Conservation (phyloP, 768 basidiomycete species). For the Naganishia vishniacii region DNA sequence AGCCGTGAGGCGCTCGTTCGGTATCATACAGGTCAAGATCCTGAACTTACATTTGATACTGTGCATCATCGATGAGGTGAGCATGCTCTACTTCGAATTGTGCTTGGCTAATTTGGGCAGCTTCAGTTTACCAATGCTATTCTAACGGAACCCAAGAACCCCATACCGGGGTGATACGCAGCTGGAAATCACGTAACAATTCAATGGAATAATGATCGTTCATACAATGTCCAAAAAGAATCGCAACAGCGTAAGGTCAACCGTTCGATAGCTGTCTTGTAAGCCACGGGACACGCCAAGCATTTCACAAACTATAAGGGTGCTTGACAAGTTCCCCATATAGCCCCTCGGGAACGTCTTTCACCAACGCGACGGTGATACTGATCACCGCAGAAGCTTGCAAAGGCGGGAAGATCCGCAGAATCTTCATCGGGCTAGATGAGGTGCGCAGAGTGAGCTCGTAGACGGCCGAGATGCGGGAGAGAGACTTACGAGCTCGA, state of each 20-base stretch:
- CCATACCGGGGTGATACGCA: not conserved
- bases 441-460: not conserved
- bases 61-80: constrained; percentile 81
- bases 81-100: not conserved
- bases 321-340: constrained; percentile 44
- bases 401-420: constrained; percentile 88
- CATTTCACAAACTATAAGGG: constrained; percentile 32
- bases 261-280: not conserved
- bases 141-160: not conserved
- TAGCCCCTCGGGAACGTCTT: constrained; percentile 69
- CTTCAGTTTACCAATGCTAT: not conserved
- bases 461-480: not conserved
- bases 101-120: not conserved
- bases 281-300: not conserved
- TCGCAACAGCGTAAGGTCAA: not conserved
- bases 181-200: not conserved
- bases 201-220: too few species aligned
- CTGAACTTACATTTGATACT: constrained; percentile 89
- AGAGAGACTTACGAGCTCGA: constrained; percentile 65
- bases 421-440: constrained; percentile 75
- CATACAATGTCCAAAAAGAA: too few species aligned
- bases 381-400: constrained; percentile 81
- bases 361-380: constrained; percentile 86
- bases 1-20: constrained; percentile 85
- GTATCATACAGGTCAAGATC: constrained; percentile 87